phyloP scores from a whole-genome alignment of 371 early-diverging fungal genomes.

The Syncephalastrum contaminatum region DNA sequence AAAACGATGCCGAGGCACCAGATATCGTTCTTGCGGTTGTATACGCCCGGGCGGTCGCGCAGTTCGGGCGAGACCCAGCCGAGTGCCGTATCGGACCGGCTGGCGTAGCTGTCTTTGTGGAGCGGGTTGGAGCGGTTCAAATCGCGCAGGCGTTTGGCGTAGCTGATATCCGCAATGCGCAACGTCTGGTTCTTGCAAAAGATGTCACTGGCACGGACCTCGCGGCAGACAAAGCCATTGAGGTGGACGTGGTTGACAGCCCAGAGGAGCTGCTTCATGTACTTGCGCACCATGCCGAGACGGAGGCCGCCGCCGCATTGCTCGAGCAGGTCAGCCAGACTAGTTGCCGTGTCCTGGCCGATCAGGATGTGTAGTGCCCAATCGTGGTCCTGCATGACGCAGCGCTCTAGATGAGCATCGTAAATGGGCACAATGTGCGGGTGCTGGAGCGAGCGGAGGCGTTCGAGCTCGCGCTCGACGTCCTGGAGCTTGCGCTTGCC shows the following conservation, averaged over 20 bases:
- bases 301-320: constrained; percentile 53
- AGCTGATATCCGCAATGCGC: constrained; percentile 48
- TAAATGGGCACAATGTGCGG: constrained; percentile 54
- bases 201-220: constrained; percentile 38
- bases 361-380: constrained; percentile 62
- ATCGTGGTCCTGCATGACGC: constrained; percentile 17
- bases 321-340: constrained; percentile 41
- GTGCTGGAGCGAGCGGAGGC: constrained; percentile 53
- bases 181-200: constrained; percentile 41
- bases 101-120: constrained; percentile 37
- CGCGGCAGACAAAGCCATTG: constrained; percentile 61
- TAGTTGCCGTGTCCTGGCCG: constrained; percentile 50
- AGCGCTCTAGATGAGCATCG: constrained; percentile 55
- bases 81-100: too few species aligned
- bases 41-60: constrained; percentile 53
- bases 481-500: constrained; percentile 63
- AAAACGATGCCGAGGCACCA: constrained; percentile 75
- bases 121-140: constrained; percentile 41
- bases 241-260: constrained; percentile 58
- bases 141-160: constrained; percentile 48
- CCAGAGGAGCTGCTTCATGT: constrained; percentile 59
- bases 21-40: constrained; percentile 73
- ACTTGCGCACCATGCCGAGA: constrained; percentile 50
- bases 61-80: constrained; percentile 61
- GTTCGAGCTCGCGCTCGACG: constrained; percentile 60